phyloP scores from a whole-genome alignment of 2,329 filamentous ascomycete species.

The Aspergillus sp. region DNA sequence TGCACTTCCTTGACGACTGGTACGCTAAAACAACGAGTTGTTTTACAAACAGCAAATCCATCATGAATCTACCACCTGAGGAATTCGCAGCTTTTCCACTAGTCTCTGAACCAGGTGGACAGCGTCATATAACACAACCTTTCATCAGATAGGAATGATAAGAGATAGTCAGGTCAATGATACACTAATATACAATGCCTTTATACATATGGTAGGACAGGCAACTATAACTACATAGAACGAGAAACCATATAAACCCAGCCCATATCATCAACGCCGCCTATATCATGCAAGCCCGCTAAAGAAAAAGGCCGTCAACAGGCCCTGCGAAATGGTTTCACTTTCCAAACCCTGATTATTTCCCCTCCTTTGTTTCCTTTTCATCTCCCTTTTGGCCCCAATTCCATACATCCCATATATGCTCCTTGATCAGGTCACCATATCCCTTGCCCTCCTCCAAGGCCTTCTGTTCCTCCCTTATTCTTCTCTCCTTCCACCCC shows the following conservation, averaged over 20 bases:
- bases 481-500: constrained; percentile 47
- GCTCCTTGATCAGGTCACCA: constrained; percentile 48
- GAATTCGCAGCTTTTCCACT: too few relatives aligned
- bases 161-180: too few relatives aligned
- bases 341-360: not conserved
- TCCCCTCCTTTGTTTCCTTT: not conserved
- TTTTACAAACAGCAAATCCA: too few relatives aligned
- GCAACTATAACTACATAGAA: not conserved
- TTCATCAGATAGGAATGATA: too few relatives aligned
- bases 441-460: constrained; percentile 48
- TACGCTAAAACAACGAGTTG: too few relatives aligned
- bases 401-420: constrained; percentile 52
- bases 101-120: too few relatives aligned
- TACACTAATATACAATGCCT: too few relatives aligned
- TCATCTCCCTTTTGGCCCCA: constrained; percentile 33
- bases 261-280: not conserved
- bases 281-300: not conserved
- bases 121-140: too few relatives aligned
- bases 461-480: constrained; percentile 47
- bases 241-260: not conserved
- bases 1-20: too few relatives aligned
- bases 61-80: too few relatives aligned
- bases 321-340: not conserved
- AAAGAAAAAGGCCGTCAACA: not conserved
- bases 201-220: too few relatives aligned